phyloP scores from a whole-genome alignment of 768 basidiomycete genomes.

The Zangia roseola region DNA sequence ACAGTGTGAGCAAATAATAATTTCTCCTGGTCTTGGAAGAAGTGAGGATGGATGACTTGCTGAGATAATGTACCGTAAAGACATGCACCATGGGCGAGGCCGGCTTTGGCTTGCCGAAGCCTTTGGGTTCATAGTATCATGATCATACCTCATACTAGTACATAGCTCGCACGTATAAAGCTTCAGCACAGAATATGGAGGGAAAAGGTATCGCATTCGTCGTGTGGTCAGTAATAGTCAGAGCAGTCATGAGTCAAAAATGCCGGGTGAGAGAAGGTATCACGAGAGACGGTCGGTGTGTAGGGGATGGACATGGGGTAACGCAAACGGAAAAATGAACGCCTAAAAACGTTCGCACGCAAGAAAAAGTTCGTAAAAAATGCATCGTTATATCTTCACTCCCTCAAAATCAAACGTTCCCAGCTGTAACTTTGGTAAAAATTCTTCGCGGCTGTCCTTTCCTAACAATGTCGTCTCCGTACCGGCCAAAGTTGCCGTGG shows the following conservation, averaged over 20 bases:
- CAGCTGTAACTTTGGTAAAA: constrained; percentile 11
- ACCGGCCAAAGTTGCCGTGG: constrained; percentile 19
- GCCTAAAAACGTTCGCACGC: background rate
- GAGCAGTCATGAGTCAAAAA: constrained; percentile 1
- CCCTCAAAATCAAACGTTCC: constrained; percentile 25
- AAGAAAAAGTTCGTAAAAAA: background rate
- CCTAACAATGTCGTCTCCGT: constrained; percentile 12
- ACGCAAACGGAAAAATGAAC: constrained; percentile 6
- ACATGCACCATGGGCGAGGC: no score
- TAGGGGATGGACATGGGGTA: background rate
- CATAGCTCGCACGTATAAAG: no score
- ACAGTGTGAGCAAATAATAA: no score
- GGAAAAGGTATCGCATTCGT: constrained; percentile 13
- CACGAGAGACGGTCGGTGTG: constrained; percentile 5
- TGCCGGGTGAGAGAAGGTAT: background rate
- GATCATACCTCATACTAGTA: no score
- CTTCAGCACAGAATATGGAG: background rate
- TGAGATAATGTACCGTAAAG: no score
- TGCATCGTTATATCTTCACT: constrained; percentile 5
- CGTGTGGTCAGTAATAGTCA: constrained; percentile 3
- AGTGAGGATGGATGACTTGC: no score
- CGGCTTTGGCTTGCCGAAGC: no score
- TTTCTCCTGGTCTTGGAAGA: no score
- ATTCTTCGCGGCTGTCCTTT: constrained; percentile 11
- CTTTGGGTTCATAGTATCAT: no score